Percentiles rank a stretch among this genome's conserved stretches.
Conservation (phyloP, 805 yeast species). For the Yamadazyma kitorensis region DNA sequence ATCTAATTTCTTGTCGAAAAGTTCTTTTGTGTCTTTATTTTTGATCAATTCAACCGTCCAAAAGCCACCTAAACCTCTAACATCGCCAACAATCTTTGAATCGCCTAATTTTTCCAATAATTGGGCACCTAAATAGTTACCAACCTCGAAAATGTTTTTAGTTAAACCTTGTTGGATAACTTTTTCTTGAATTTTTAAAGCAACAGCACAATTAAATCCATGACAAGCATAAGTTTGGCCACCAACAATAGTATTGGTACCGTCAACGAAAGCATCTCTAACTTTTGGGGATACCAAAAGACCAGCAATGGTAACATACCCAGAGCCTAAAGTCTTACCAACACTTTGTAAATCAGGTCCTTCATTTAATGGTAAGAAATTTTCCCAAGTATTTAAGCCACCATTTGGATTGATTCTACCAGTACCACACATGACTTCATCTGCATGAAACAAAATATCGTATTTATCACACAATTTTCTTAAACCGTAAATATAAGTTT, state of each 20-base stretch:
- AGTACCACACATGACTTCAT: conserved; percentile 38
- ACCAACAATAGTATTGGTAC: conserved; percentile 20
- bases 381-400: conserved; percentile 29
- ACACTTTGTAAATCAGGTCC: conserved; percentile 33
- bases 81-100: conserved; percentile 45
- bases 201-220: conserved; percentile 27
- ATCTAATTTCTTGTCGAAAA: conserved; percentile 36
- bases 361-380: conserved; percentile 20
- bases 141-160: conserved; percentile 40
- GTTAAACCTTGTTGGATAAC: conserved; percentile 34
- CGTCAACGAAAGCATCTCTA: conserved; percentile 17
- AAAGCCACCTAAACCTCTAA: conserved; percentile 63
- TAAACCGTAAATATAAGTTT: conserved; percentile 25
- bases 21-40: conserved; percentile 49
- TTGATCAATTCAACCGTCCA: conserved; percentile 57
- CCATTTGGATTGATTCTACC: conserved; percentile 27
- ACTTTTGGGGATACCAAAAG: conserved; percentile 27
- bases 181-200: conserved; percentile 24
- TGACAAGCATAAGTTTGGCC: conserved; percentile 26
- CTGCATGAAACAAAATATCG: conserved; percentile 28
- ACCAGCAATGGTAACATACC: conserved; percentile 30
- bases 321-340: conserved; percentile 31
- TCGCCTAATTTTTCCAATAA: conserved; percentile 17
- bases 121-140: conserved; percentile 40
- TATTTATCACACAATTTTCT: conserved; percentile 30